Conservation (phyloP, 345 rosid genomes). For the Streptanthus diversifolius region DNA sequence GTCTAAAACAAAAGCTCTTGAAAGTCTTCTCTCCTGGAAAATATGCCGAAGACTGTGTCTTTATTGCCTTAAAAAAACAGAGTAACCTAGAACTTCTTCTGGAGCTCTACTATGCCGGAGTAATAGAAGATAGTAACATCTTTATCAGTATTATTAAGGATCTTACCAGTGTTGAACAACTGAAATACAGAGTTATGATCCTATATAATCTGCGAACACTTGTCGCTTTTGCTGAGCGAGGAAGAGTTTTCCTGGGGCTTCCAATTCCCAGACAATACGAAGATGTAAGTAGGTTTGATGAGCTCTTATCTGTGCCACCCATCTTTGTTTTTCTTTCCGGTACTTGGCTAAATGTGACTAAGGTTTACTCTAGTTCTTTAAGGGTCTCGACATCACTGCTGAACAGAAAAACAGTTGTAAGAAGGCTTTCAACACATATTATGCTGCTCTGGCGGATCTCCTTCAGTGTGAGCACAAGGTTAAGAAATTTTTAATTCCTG, state of each 20-base stretch:
- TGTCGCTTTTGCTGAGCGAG: slow-evolving; percentile 94
- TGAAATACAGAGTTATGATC: slow-evolving; percentile 84
- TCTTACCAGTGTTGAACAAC: slow-evolving; percentile 65
- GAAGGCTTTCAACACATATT: slow-evolving; percentile 73
- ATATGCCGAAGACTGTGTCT: slow-evolving; percentile 71
- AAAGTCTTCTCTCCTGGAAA: slow-evolving; percentile 89
- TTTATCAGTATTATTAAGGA: slow-evolving; percentile 81
- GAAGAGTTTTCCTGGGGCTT: slow-evolving; percentile 82
- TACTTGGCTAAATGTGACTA: slow-evolving; percentile 21
- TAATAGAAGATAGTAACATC: slow-evolving; percentile 68
- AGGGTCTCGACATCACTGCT: slow-evolving; percentile 63
- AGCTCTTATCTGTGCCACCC: background rate
- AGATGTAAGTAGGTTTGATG: slow-evolving; percentile 49
- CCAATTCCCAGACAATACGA: slow-evolving; percentile 81
- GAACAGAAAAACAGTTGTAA: slow-evolving; percentile 78
- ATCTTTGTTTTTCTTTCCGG: background rate
- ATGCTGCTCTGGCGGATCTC: slow-evolving; percentile 72
- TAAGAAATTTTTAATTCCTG: no score
- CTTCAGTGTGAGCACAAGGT: slow-evolving; percentile 91
- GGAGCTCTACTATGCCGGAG: slow-evolving; percentile 91
- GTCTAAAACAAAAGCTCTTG: slow-evolving; percentile 67
- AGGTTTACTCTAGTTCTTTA: slow-evolving; percentile 58
- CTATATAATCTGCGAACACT: slow-evolving; percentile 82
- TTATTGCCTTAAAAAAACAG: slow-evolving; percentile 86
- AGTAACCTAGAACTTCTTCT: slow-evolving; percentile 80